These are phyloP conservation scores for Venturia nashicola DNA, from an alignment of 2,329 filamentous ascomycete species.

Conservation along the genomic window DNA sequence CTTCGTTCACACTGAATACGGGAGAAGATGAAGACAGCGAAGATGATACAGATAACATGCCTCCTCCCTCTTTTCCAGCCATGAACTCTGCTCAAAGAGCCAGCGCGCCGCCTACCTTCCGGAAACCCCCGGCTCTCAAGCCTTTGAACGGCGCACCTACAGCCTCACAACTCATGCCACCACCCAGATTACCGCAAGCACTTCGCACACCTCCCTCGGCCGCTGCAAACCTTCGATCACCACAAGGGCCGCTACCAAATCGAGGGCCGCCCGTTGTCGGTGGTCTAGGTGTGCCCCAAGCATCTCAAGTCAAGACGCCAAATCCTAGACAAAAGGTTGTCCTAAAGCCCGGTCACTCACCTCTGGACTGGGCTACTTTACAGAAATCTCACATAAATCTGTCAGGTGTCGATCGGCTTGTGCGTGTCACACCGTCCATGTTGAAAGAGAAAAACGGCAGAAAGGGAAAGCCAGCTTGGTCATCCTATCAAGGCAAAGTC, in stretches of 20 bases:
- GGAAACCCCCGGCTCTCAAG: conserved; percentile 2
- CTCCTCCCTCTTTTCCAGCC: conserved; percentile 31
- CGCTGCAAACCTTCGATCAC: conserved; percentile 27
- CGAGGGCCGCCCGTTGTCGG: conserved; percentile 29
- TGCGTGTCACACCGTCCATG: conserved; percentile 72
- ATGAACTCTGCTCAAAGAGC: conserved; percentile 34
- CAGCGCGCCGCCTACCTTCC: conserved; percentile 15
- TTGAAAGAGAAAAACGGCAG: conserved; percentile 69
- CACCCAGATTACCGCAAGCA: conserved; percentile 17
- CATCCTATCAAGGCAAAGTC: conserved; percentile 73
- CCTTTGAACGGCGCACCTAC: conserved; percentile 11
- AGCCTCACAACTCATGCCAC: conserved; percentile 20
- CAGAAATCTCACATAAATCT: conserved; percentile 52
- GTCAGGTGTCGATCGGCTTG: conserved; percentile 37
- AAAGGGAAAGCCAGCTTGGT: conserved; percentile 82
- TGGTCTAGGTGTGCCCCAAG: conserved; percentile 17
- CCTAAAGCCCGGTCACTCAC: conserved; percentile 82
- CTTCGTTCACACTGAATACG: conserved; percentile 21
- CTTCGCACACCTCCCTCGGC: conserved; percentile 17
- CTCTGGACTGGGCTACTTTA: conserved; percentile 88
- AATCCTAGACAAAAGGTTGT: conserved; percentile 52
- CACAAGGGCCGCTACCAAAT: conserved; percentile 37
- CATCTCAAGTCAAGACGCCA: conserved; percentile 27
- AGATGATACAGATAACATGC: conserved; percentile 23
- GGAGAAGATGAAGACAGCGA: conserved; percentile 18